These are phyloP conservation scores for Rostrohypoxylon terebratum DNA, from an alignment of 495 filamentous ascomycete genomes.

Conservation along the genomic window DNA sequence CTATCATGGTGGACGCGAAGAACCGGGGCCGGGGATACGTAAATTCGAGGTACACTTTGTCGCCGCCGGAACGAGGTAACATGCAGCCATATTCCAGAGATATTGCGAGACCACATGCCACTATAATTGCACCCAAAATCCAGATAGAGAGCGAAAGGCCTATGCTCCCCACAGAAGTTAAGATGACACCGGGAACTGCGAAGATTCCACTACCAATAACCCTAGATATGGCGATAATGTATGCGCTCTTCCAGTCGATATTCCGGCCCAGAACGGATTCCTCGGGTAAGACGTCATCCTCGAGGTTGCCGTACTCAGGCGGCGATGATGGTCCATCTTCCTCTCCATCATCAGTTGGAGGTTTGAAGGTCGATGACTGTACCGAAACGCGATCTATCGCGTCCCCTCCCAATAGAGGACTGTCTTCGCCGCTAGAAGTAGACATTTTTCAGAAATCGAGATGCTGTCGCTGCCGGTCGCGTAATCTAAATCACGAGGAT, in stretches of 20 bases:
- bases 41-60: slow-evolving; percentile 83
- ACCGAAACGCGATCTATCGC: slow-evolving; percentile 21
- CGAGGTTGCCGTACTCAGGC: slow-evolving; percentile 52
- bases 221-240: slow-evolving; percentile 79
- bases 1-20: slow-evolving; percentile 74
- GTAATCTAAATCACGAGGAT: slow-evolving; percentile 11
- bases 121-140: slow-evolving; percentile 70
- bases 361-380: slow-evolving; percentile 28
- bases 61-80: slow-evolving; percentile 75
- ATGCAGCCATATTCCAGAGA: slow-evolving; percentile 78
- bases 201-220: slow-evolving; percentile 84
- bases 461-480: neutral
- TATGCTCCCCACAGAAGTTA: slow-evolving; percentile 74
- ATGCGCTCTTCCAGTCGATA: slow-evolving; percentile 74
- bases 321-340: slow-evolving; percentile 37
- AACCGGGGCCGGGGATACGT: slow-evolving; percentile 76
- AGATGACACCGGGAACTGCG: slow-evolving; percentile 76
- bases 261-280: slow-evolving; percentile 72
- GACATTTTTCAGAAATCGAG: slow-evolving; percentile 14
- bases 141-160: slow-evolving; percentile 73
- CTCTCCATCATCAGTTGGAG: slow-evolving; percentile 25
- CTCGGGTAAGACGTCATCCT: slow-evolving; percentile 71
- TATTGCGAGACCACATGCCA: slow-evolving; percentile 70
- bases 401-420: slow-evolving; percentile 34
- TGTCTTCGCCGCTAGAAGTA: slow-evolving; percentile 27